Evolutionary conservation across 305 asterid species (phyloP).

Genomic region (Fraxinus angustifolia): DNA sequence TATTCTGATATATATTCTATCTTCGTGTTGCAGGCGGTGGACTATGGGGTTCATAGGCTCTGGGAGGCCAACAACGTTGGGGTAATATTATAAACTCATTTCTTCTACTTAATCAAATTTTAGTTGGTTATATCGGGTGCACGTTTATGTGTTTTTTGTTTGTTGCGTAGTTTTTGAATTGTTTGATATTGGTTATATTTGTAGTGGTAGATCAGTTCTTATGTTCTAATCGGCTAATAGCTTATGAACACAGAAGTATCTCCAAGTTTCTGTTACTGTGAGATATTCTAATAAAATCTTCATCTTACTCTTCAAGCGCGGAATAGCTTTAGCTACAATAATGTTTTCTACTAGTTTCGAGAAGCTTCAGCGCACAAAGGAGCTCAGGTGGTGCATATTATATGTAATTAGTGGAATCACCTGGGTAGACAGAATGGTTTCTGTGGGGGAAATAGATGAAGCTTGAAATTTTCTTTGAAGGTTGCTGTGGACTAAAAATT

Average conservation of each 20-base stretch:
- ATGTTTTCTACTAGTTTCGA: not conserved
- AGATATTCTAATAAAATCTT: not conserved
- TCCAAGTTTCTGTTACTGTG: not conserved
- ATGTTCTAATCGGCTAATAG: not conserved
- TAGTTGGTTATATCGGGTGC: conserved; percentile 3
- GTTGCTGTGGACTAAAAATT: not conserved
- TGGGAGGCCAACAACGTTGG: conserved; percentile 85
- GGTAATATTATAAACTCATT: conserved; percentile 36
- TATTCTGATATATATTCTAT: not conserved
- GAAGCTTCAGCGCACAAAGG: not conserved
- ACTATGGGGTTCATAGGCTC: conserved; percentile 64
- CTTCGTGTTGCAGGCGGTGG: conserved; percentile 69
- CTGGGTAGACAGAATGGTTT: not conserved
- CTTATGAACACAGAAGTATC: not conserved
- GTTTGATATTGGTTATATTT: not conserved
- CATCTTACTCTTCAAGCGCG: not conserved
- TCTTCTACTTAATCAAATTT: not conserved
- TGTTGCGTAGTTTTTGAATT: not conserved
- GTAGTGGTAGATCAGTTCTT: not conserved
- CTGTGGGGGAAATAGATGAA: not conserved
- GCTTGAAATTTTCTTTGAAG: not conserved
- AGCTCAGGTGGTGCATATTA: not conserved
- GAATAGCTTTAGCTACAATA: not conserved
- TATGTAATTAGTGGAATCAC: not conserved
- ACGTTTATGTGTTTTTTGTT: not conserved